A percentile compares a stretch with the other conserved stretches of the same genome.
These are phyloP conservation scores for Fusarium nanum DNA, from an alignment of 2,329 filamentous ascomycete species.

Conservation along the genomic window DNA sequence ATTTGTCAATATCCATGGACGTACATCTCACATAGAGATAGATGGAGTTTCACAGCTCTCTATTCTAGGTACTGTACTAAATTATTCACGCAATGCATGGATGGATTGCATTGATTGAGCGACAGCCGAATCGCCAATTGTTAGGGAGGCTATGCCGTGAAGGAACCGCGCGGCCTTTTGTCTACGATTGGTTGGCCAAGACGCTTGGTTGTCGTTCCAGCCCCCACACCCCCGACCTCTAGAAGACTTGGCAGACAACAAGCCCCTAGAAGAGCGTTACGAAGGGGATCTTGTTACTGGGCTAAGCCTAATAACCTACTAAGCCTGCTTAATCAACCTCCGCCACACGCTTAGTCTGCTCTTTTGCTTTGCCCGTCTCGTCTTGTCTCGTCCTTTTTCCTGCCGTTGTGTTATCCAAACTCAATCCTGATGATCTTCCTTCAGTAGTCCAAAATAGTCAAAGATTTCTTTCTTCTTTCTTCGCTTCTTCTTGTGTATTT, in stretches of 20 bases:
- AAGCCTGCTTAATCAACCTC: conserved; percentile 15
- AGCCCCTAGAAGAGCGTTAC: conserved; percentile 6
- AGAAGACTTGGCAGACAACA: conserved; percentile 21
- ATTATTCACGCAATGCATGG: conserved; percentile 2
- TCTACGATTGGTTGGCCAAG: conserved; percentile 27
- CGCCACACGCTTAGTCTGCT: conserved; percentile 31
- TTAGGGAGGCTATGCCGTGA: conserved; percentile 33
- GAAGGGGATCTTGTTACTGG: not conserved
- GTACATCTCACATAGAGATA: not conserved
- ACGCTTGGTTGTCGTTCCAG: conserved; percentile 32
- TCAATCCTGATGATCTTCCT: conserved; percentile 19
- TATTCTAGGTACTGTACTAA: not conserved
- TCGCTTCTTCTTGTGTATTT: conserved; percentile 3
- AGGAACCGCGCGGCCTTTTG: conserved; percentile 36
- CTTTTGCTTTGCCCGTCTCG: not conserved
- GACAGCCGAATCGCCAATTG: conserved; percentile 3
- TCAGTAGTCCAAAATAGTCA: conserved; percentile 6
- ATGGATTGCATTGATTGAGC: not conserved
- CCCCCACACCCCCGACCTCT: conserved; percentile 34
- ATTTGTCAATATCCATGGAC: conserved; percentile 11
- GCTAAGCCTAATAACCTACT: conserved; percentile 10
- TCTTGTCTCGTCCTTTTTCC: not conserved
- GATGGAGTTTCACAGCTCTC: conserved; percentile 11
- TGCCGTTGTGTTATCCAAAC: conserved; percentile 19
- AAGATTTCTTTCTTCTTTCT: not conserved